Conservation (phyloP, 345 rosid genomes). For the Ricinus communis region DNA sequence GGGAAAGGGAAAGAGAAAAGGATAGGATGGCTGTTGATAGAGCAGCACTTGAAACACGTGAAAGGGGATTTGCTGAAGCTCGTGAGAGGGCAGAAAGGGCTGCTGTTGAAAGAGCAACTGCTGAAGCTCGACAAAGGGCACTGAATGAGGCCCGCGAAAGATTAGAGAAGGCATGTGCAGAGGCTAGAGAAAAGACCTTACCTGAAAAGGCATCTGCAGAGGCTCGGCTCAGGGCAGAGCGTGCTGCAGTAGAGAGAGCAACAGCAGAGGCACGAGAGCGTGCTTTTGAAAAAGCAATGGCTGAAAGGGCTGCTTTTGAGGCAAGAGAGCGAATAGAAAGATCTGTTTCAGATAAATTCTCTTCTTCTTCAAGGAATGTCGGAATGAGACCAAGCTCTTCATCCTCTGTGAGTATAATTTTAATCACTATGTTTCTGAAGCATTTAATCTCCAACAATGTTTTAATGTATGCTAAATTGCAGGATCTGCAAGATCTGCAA, state of each 20-base stretch:
- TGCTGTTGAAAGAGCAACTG: constrained; percentile 55
- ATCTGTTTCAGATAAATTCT: constrained; percentile 63
- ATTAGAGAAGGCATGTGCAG: constrained; percentile 90
- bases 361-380: constrained; percentile 48
- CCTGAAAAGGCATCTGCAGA: constrained; percentile 49
- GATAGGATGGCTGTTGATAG: constrained; percentile 90
- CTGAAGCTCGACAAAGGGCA: constrained; percentile 64
- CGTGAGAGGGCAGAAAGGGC: constrained; percentile 58
- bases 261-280: constrained; percentile 92
- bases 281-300: constrained; percentile 56
- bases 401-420: constrained; percentile 41
- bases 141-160: constrained; percentile 88
- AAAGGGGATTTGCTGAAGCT: constrained; percentile 45
- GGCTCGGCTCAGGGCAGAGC: constrained; percentile 76
- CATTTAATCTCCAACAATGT: background rate
- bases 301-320: constrained; percentile 68
- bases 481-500: constrained; percentile 53
- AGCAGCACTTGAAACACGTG: constrained; percentile 54
- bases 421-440: constrained; percentile 7
- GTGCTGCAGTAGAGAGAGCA: constrained; percentile 92
- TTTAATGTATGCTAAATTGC: constrained; percentile 30
- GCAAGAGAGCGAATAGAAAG: constrained; percentile 66
- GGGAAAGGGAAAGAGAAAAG: constrained; percentile 90
- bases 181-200: constrained; percentile 71
- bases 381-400: constrained; percentile 47